Conservation (phyloP, 306 rosid genomes). For the Lathyrus oleraceus region DNA sequence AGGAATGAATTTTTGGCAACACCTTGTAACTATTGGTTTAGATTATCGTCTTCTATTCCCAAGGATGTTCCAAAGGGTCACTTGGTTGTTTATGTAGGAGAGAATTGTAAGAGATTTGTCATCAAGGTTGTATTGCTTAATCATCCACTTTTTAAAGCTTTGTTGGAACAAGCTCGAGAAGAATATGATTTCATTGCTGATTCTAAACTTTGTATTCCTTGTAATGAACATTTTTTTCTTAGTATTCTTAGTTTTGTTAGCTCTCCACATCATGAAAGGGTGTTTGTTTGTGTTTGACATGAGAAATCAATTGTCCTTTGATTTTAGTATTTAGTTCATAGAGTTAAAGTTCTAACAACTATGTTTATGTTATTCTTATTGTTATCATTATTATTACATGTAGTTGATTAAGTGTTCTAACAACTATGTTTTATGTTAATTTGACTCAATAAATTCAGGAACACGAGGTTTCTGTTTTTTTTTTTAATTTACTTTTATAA, state of each 20-base stretch:
- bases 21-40: conserved; percentile 53
- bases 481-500: background rate
- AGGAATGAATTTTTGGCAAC: conserved; percentile 38
- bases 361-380: conserved; percentile 27
- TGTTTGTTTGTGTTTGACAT: conserved; percentile 35
- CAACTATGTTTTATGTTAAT: conserved; percentile 35
- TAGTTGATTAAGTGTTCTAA: conserved; percentile 24
- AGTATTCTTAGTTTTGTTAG: conserved; percentile 55
- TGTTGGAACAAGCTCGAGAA: conserved; percentile 83
- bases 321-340: conserved; percentile 30
- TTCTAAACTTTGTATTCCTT: conserved; percentile 79
- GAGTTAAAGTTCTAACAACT: conserved; percentile 31
- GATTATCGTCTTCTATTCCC: conserved; percentile 64
- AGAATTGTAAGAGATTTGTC: conserved; percentile 75
- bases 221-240: conserved; percentile 71
- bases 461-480: background rate
- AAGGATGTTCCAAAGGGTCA: conserved; percentile 97
- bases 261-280: conserved; percentile 38
- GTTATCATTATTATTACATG: background rate
- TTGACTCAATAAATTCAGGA: conserved; percentile 33
- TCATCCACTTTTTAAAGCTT: conserved; percentile 80
- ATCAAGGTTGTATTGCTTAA: conserved; percentile 63
- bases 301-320: conserved; percentile 9
- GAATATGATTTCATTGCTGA: conserved; percentile 72
- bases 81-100: conserved; percentile 85